Evolutionary conservation across 257 asterid genomes (phyloP), one percentile per base, ranked within the genome.

Genomic region (Thymus mandschuricus): DNA sequence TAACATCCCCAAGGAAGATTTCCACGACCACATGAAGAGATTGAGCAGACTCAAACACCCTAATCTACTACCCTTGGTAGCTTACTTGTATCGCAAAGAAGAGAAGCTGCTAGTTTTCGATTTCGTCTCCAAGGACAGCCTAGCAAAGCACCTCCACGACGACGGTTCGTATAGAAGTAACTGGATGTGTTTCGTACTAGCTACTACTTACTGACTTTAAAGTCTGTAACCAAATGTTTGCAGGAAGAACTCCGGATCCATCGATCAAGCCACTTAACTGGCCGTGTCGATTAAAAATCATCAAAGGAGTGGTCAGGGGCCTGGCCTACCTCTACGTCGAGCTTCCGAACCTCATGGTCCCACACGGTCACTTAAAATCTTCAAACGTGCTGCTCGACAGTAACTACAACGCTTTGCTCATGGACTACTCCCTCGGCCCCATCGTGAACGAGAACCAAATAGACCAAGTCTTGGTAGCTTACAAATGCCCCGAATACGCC

Each of bases 21-120:
- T 92, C 80, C 94, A 89, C 8, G 96, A 92, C 70, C 96, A 92
- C 79, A 92, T 92, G 98, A 92, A 90, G 59, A 84, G 96, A 80
- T 61, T 92, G 2, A 96, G 91, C 9, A 74, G 91, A 59, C 86
- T 92, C 38, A 72, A 75, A 11, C 96, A 92, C 78, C 88, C 88
- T 2, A 92, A 89, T 41, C 69, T 92, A 64, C 71, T 92, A 50
- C 94, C 98, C 0, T 78, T 92, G 35, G 94, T 92, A 1, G 98
- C 98, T 15, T 92, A 92, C 59, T 82, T 88, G 76, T 92, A 92
- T n/a, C 84, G 98, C 51, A 92, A 85, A 61, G 96, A 92, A 68
- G 98, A 92, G 85, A 92, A 92, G 86, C 83, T 92, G 29, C 51
- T 92, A 66, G 96, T 92, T 8, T 88, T 80, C 71, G 96, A 88